Conservation (phyloP, 1,139 yeast species). For the Yamadazyma conglobata region DNA sequence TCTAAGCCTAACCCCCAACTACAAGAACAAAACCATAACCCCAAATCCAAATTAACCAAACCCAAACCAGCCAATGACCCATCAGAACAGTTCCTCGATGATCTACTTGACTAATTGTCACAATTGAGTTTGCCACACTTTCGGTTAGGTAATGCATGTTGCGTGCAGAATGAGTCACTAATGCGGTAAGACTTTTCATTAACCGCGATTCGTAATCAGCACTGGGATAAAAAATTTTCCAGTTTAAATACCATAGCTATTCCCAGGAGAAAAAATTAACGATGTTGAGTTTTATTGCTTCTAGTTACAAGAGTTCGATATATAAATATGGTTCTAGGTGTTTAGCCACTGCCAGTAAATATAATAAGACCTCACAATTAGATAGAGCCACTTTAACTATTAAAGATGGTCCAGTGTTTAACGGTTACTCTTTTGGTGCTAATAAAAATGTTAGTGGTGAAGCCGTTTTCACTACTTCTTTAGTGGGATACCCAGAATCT, state of each 20-base stretch:
- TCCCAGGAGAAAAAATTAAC: too few species aligned
- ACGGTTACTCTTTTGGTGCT: slow-evolving; percentile 94
- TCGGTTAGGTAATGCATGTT: too few species aligned
- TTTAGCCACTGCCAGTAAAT: slow-evolving; percentile 38
- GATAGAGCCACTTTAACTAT: slow-evolving; percentile 89
- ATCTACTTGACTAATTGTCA: too few species aligned
- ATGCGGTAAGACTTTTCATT: slow-evolving; percentile 23
- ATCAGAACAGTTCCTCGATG: slow-evolving; percentile 22
- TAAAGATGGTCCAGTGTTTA: slow-evolving; percentile 90
- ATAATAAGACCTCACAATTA: slow-evolving; percentile 40
- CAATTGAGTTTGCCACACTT: too few species aligned
- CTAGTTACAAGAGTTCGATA: slow-evolving; percentile 1
- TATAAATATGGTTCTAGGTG: slow-evolving; percentile 4
- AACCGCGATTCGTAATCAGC: slow-evolving; percentile 42
- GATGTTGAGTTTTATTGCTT: slow-evolving; percentile 3
- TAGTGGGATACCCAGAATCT: slow-evolving; percentile 97
- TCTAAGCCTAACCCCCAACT: too few species aligned
- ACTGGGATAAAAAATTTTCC: slow-evolving; percentile 5
- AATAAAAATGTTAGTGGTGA: slow-evolving; percentile 89
- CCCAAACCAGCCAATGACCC: slow-evolving; percentile 6
- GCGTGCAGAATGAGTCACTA: too few species aligned
- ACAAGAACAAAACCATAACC: too few species aligned
- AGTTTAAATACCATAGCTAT: slow-evolving; percentile 1
- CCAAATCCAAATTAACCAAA: too few species aligned
- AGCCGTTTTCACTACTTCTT: slow-evolving; percentile 94